Evolutionary conservation across 2,329 filamentous ascomycete genomes (phyloP).

Genomic region (Hirsutella minnesotensis): DNA sequence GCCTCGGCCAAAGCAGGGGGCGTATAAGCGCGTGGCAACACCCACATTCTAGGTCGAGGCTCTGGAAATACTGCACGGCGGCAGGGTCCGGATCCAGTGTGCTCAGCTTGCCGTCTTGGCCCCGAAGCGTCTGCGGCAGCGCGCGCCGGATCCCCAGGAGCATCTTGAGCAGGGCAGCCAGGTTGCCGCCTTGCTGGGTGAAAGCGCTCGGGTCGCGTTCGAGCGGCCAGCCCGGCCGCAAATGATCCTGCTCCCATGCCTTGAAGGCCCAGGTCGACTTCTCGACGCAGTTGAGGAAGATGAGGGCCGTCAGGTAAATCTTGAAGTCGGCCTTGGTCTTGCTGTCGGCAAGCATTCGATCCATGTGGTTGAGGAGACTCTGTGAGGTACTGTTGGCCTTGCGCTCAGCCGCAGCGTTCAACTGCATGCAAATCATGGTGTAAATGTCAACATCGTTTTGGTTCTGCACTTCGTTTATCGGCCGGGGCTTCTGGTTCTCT

Average conservation of each 20-base stretch:
- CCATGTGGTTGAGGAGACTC: constrained; percentile 45
- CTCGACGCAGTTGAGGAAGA: constrained; percentile 54
- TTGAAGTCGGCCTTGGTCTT: constrained; percentile 47
- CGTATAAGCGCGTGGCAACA: constrained; percentile 4
- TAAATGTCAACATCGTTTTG: constrained; percentile 44
- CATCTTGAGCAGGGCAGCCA: constrained; percentile 49
- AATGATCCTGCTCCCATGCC: constrained; percentile 51
- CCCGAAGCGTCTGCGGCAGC: constrained; percentile 38
- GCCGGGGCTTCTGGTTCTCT: constrained; percentile 26
- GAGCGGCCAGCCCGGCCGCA: constrained; percentile 49
- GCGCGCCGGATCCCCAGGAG: constrained; percentile 48
- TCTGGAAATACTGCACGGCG: constrained; percentile 40
- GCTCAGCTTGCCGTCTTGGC: constrained; percentile 34
- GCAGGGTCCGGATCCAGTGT: constrained; percentile 33
- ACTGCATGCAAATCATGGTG: constrained; percentile 50
- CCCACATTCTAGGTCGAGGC: constrained; percentile 46
- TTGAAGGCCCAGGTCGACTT: constrained; percentile 60
- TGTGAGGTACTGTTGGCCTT: constrained; percentile 50
- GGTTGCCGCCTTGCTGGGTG: constrained; percentile 45
- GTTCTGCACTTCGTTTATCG: constrained; percentile 35
- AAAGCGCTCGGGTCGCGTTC: constrained; percentile 43
- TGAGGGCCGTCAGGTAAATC: constrained; percentile 49
- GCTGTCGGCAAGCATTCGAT: constrained; percentile 48
- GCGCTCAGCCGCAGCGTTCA: constrained; percentile 52
- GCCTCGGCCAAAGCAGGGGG: neutral